These are phyloP conservation scores for Mortierella sp. DNA, from an alignment of 371 early-diverging fungal genomes.

Conservation along the genomic window DNA sequence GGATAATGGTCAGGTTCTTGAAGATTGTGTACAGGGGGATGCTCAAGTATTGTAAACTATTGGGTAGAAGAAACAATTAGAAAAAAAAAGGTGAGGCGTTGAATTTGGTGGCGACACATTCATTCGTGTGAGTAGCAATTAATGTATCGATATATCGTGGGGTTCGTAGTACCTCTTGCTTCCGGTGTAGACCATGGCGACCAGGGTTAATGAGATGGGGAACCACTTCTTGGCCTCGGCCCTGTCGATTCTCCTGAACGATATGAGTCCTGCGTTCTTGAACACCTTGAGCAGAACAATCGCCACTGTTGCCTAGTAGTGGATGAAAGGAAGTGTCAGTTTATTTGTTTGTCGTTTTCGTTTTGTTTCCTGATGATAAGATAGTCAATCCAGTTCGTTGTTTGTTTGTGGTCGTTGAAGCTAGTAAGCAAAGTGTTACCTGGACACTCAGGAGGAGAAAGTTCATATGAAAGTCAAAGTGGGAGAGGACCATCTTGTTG, in stretches of 20 bases:
- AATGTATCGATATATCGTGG: background rate
- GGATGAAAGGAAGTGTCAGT: background rate
- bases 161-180: slow-evolving; percentile 76
- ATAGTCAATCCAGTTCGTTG: background rate
- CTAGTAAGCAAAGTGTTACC: too few species aligned
- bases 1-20: slow-evolving; percentile 98
- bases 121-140: background rate
- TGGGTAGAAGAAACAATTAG: background rate
- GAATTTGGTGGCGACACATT: background rate
- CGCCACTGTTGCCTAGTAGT: slow-evolving; percentile 20
- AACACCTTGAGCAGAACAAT: slow-evolving; percentile 55
- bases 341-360: background rate
- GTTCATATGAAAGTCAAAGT: slow-evolving; percentile 89
- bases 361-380: background rate
- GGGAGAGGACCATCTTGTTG: slow-evolving; percentile 95
- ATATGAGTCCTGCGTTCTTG: slow-evolving; percentile 74
- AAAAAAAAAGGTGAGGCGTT: background rate
- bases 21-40: slow-evolving; percentile 98
- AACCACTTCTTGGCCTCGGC: slow-evolving; percentile 88
- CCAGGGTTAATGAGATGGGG: slow-evolving; percentile 87
- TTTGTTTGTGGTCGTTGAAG: too few species aligned
- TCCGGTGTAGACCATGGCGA: slow-evolving; percentile 98
- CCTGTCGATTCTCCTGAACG: slow-evolving; percentile 72
- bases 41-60: slow-evolving; percentile 86
- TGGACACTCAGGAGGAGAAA: slow-evolving; percentile 92